A percentile compares a stretch with the other conserved stretches of the same genome.
These are phyloP conservation scores for Cunninghamia lanceolata DNA, from an alignment of 75 land plant species.

Conservation along the genomic window DNA sequence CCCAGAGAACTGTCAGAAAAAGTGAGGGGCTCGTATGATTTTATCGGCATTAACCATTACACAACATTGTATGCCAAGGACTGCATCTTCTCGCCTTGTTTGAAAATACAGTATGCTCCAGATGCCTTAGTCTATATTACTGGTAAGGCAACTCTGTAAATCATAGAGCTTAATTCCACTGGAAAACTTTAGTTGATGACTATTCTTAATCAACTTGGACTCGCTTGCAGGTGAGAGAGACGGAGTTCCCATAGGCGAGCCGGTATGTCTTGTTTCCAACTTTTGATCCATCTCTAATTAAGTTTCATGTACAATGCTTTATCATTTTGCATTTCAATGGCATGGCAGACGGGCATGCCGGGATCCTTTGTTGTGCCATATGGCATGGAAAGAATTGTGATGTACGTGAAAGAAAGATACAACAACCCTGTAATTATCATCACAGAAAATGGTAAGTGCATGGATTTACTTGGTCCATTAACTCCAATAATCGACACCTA, in stretches of 20 bases:
- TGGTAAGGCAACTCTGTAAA: neutral
- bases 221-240: conserved; percentile 23
- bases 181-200: too few species aligned
- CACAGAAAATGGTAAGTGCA: conserved; percentile 28
- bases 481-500: too few species aligned
- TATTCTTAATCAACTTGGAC: neutral
- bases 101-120: neutral
- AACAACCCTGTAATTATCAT: conserved; percentile 27
- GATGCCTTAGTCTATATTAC: neutral
- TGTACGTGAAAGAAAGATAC: conserved; percentile 17
- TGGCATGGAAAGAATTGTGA: conserved; percentile 21
- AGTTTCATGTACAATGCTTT: neutral
- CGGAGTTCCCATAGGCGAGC: conserved; percentile 39
- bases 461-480: too few species aligned
- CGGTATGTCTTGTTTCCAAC: conserved; percentile 13
- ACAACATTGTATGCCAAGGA: conserved; percentile 17
- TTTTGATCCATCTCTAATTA: too few species aligned
- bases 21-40: conserved; percentile 41
- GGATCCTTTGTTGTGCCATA: conserved; percentile 12
- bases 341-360: conserved; percentile 7
- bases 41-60: conserved; percentile 55
- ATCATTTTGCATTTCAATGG: neutral
- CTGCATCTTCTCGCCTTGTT: neutral
- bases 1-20: conserved; percentile 21
- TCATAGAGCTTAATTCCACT: too few species aligned